Evolutionary conservation across 805 yeast species (phyloP), one percentile per base, ranked within the genome.

Genomic region (Debaryomyces castellii): DNA sequence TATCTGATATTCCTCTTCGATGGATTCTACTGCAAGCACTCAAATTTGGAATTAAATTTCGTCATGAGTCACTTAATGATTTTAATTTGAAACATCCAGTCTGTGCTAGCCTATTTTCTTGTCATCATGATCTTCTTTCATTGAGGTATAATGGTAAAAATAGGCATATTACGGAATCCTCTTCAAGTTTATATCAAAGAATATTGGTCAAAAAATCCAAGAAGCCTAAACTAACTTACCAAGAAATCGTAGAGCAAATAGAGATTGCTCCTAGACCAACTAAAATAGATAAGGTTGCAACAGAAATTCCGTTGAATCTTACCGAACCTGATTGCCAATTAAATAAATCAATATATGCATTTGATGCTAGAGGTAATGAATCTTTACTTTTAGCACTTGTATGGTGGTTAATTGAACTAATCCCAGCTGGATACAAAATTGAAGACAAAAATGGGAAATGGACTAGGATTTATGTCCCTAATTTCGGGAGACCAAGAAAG

Each of bases 321-420:
- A 27, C 18, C 8, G 16, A 2, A 10, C 21, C 18, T 7, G 28
- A 25, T 6, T 30, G 34, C 12, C 16, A 11, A 20, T n/a, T 27
- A 10, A 24, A 22, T 21, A 27, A 22, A 27, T 50, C 48, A 21
- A 27, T 34, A 25, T 14, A 3, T 1, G 49, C 70, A 10, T 66
- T 61, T 53, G 77, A 70, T 51, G 70, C 75, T 5, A 53, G 73
- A 27, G 80, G 79, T 1, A 59, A 59, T 25, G 59, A 58, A 20
- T 40, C 61, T 2, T 16, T 62, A 1, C 33, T 52, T 5, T 38
- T 42, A 12, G 47, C 73, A 0, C 17, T 79, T 0, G 51, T 67
- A 5, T 84, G 89, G 89, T 83, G 88, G 88, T 3, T 76, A 3
- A 57, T 81, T 10, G 90, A 84, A 51, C 60, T 78, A 12, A 48